Base-by-base conservation (phyloP, 495 filamentous ascomycete genomes). In the Daldinia grandis region DNA sequence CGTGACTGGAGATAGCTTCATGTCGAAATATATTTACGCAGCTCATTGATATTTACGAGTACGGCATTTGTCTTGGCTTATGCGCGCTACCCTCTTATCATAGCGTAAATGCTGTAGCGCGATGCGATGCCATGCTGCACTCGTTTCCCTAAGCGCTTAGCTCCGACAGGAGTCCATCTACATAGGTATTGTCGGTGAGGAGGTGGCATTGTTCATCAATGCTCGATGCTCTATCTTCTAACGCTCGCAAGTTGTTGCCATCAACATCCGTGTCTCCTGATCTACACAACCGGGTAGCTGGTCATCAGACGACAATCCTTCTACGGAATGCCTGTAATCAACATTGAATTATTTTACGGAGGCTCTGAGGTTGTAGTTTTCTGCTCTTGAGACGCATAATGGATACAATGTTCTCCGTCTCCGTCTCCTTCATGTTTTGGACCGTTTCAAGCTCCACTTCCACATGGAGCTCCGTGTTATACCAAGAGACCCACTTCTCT, bases 211-310 rank as follows among this genome's bases (percentile, higher is more conserved):
- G 57, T 27, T 67, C 58, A 58, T 76, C 42, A 69, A 71, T 64
- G 58, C 69, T 76, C 42, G 66, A 71, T 64, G 58, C 69, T 72
- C 61, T 69, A 25, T 59, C 58, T 21, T 73, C 57, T 60, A 42
- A 73, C 71, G 58, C 57, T 72, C 59, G 64, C 57, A 58, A 72
- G 64, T 50, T 62, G 62, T 19, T 69, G 38, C 71, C 68, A 72
- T 56, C 54, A 68, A 58, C 68, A 70, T 74, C 74, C 68, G 72
- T 59, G 30, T 76, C 74, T 71, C 74, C 67, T 74, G 74, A 74
- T 76, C 74, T 74, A 25, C 74, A 65, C 62, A 74, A 68, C 74
- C 74, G 74, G 66, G 35, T 30, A 33, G n/a, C 42, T 62, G 54
- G 19, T 35, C 58, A 66, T 73, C 62, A 65, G 62, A 63, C 37